Percentiles rank a stretch among this genome's conserved stretches.
phyloP scores from a whole-genome alignment of 2,329 filamentous ascomycete species.

The Aspergillus persii region DNA sequence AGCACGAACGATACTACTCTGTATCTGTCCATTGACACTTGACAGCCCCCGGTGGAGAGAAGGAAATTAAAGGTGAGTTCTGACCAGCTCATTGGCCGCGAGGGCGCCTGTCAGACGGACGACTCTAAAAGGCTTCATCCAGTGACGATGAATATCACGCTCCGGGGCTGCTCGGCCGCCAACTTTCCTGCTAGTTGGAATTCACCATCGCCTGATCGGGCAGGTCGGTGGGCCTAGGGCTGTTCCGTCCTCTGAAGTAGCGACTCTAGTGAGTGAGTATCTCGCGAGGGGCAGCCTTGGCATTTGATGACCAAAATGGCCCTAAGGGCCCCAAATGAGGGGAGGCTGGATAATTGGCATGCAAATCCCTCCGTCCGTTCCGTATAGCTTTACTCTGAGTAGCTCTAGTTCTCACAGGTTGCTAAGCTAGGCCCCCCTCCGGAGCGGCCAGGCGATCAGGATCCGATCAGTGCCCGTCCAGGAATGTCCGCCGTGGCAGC shows the following conservation, averaged over 20 bases:
- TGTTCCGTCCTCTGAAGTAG: neutral
- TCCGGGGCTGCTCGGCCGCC: slow-evolving; percentile 1
- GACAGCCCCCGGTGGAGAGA: neutral
- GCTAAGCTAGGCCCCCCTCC: neutral
- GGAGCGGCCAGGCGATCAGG: neutral
- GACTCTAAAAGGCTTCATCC: neutral
- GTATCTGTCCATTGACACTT: neutral
- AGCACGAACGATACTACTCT: no score
- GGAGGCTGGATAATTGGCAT: neutral
- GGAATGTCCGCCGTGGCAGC: neutral
- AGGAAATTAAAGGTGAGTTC: slow-evolving; percentile 2
- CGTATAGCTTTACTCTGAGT: no score
- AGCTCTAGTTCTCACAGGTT: neutral
- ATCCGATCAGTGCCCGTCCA: neutral
- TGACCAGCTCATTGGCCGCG: slow-evolving; percentile 1
- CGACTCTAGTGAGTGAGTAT: no score
- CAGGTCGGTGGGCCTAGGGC: neutral
- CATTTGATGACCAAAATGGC: neutral
- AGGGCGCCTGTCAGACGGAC: neutral
- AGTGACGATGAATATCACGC: neutral
- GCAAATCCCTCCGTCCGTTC: no score
- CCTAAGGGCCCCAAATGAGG: neutral
- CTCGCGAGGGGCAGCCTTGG: neutral
- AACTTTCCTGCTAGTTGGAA: slow-evolving; percentile 9
- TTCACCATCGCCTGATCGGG: neutral